Evolutionary conservation across 345 rosid genomes (phyloP).

Genomic region (Lumnitzera racemosa): DNA sequence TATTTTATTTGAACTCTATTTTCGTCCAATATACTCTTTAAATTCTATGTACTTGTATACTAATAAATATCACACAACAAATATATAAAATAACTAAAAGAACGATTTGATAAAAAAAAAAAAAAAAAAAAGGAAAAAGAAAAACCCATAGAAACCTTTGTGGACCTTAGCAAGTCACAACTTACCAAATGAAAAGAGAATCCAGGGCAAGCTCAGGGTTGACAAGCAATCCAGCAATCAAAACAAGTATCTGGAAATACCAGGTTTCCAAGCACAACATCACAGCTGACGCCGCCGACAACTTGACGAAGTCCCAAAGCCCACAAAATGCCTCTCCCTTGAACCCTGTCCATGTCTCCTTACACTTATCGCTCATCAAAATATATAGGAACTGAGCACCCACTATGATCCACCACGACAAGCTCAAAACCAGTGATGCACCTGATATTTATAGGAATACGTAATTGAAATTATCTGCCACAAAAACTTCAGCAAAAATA

Average conservation of each 20-base stretch:
- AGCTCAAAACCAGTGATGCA: constrained; percentile 34
- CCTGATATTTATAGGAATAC: too few relatives aligned
- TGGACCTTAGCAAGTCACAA: too few relatives aligned
- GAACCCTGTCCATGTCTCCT: constrained; percentile 33
- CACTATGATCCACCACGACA: constrained; percentile 31
- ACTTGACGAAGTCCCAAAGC: constrained; percentile 26
- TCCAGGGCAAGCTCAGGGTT: not conserved
- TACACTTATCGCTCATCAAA: constrained; percentile 16
- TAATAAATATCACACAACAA: not conserved
- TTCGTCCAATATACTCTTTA: too few relatives aligned
- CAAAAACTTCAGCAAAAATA: too few relatives aligned
- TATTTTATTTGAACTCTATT: too few relatives aligned
- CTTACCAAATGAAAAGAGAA: not conserved
- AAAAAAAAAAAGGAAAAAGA: too few relatives aligned
- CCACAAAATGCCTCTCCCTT: constrained; percentile 26
- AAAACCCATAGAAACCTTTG: too few relatives aligned
- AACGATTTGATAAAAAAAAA: too few relatives aligned
- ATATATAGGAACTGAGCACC: constrained; percentile 18
- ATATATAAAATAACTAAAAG: too few relatives aligned
- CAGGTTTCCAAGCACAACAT: constrained; percentile 27
- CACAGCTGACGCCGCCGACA: constrained; percentile 39
- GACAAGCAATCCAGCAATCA: not conserved
- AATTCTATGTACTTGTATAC: not conserved
- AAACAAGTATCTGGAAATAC: not conserved
- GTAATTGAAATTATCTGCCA: too few relatives aligned